Evolutionary conservation across 495 filamentous ascomycete species (phyloP).

Genomic region (Bacidia rubella): DNA sequence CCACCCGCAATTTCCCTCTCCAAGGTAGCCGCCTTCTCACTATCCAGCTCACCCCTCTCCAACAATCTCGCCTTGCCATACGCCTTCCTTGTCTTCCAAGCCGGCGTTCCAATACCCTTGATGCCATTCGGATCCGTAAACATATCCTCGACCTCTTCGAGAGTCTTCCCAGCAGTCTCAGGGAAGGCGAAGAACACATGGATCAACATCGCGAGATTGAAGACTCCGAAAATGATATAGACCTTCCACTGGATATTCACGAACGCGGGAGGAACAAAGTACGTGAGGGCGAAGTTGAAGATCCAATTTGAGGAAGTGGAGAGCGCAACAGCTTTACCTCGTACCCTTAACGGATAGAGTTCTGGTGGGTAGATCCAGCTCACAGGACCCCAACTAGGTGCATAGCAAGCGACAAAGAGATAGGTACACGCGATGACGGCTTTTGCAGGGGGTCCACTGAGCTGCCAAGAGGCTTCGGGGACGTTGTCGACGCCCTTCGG

Average conservation of each 20-base stretch:
- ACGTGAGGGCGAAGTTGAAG: constrained; percentile 31
- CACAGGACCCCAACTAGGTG: constrained; percentile 44
- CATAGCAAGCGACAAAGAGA: constrained; percentile 51
- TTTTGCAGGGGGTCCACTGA: constrained; percentile 25
- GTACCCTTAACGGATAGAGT: constrained; percentile 51
- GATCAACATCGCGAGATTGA: constrained; percentile 40
- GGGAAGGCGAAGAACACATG: constrained; percentile 48
- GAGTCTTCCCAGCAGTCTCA: constrained; percentile 39
- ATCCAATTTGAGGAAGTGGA: constrained; percentile 54
- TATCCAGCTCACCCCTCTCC: constrained; percentile 21
- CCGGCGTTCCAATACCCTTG: constrained; percentile 49
- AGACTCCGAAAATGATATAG: constrained; percentile 34
- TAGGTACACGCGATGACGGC: constrained; percentile 52
- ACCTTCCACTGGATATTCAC: constrained; percentile 44
- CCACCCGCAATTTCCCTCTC: background rate
- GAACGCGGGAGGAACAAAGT: constrained; percentile 40
- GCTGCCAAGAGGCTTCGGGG: constrained; percentile 27
- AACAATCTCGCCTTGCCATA: constrained; percentile 22
- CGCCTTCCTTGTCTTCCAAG: constrained; percentile 50
- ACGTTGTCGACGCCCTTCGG: constrained; percentile 28
- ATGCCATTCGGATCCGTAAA: constrained; percentile 44
- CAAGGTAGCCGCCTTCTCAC: constrained; percentile 17
- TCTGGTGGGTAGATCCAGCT: constrained; percentile 56
- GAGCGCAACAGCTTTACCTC: constrained; percentile 52
- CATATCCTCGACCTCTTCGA: constrained; percentile 34